phyloP scores from a whole-genome alignment of 108 stramenopile species.

The Skeletonema tropicum region DNA sequence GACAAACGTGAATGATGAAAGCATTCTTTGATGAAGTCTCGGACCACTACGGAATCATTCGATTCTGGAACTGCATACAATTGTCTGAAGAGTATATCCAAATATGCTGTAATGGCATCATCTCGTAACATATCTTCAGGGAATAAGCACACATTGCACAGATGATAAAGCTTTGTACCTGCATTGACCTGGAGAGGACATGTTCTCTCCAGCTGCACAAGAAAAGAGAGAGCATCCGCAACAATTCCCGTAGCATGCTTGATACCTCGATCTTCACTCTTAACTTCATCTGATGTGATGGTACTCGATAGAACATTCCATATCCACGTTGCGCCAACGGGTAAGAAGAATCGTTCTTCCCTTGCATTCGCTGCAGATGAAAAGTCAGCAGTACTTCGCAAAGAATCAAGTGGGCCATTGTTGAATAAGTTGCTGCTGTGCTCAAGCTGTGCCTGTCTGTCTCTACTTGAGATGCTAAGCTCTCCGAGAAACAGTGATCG shows the following conservation, averaged over 20 bases:
- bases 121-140: slow-evolving; percentile 64
- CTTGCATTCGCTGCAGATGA: slow-evolving; percentile 13
- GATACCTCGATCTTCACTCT: slow-evolving; percentile 27
- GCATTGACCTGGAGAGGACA: slow-evolving; percentile 31
- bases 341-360: slow-evolving; percentile 26
- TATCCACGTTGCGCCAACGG: slow-evolving; percentile 75
- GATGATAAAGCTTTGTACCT: slow-evolving; percentile 81
- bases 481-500: slow-evolving; percentile 34
- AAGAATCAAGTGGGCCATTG: slow-evolving; percentile 17
- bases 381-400: slow-evolving; percentile 34
- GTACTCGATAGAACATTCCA: slow-evolving; percentile 70
- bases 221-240: slow-evolving; percentile 42
- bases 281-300: slow-evolving; percentile 1
- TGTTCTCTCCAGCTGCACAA: slow-evolving; percentile 58
- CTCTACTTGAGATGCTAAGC: slow-evolving; percentile 8
- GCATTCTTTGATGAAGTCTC: slow-evolving; percentile 51
- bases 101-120: slow-evolving; percentile 22
- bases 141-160: slow-evolving; percentile 74
- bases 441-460: slow-evolving; percentile 25
- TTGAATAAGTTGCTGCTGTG: slow-evolving; percentile 35
- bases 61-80: neutral
- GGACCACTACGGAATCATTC: slow-evolving; percentile 12
- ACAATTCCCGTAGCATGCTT: slow-evolving; percentile 50
- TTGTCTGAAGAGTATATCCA: slow-evolving; percentile 19
- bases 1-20: slow-evolving; percentile 51